These are phyloP conservation scores for Podosphaera xanthii DNA, from an alignment of 2,329 filamentous ascomycete genomes.

Conservation along the genomic window DNA sequence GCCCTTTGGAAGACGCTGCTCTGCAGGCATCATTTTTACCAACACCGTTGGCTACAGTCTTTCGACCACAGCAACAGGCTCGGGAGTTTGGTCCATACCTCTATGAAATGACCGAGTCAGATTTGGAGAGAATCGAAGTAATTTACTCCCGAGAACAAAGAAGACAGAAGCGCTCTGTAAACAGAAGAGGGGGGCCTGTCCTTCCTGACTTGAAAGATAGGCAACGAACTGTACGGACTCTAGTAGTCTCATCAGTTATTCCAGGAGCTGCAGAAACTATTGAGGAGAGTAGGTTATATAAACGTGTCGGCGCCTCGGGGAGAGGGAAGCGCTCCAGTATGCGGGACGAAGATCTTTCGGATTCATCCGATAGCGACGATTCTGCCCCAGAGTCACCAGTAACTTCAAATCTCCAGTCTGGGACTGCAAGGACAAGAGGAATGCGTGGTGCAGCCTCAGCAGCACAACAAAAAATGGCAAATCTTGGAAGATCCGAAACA, in stretches of 20 bases:
- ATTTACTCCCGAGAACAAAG: slow-evolving; percentile 86
- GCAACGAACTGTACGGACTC: slow-evolving; percentile 75
- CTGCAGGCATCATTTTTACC: slow-evolving; percentile 66
- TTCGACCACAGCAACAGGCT: slow-evolving; percentile 74
- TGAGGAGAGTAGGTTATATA: slow-evolving; percentile 73
- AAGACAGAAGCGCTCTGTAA: slow-evolving; percentile 85
- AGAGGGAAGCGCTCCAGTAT: slow-evolving; percentile 28
- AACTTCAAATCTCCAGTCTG: slow-evolving; percentile 40
- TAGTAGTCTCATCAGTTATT: slow-evolving; percentile 79
- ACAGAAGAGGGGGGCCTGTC: slow-evolving; percentile 73
- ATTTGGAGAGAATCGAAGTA: slow-evolving; percentile 73
- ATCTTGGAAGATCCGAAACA: slow-evolving; percentile 64
- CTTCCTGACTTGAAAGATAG: slow-evolving; percentile 91
- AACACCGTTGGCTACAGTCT: slow-evolving; percentile 60
- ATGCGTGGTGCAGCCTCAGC: slow-evolving; percentile 75
- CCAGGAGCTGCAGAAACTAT: slow-evolving; percentile 62
- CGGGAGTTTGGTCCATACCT: slow-evolving; percentile 88
- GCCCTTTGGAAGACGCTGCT: slow-evolving; percentile 80
- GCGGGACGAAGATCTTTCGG: slow-evolving; percentile 42
- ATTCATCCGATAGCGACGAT: slow-evolving; percentile 81
- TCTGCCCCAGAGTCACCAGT: slow-evolving; percentile 72
- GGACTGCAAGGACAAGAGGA: slow-evolving; percentile 65
- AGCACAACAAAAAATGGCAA: slow-evolving; percentile 71
- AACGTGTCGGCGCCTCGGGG: slow-evolving; percentile 42
- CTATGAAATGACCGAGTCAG: slow-evolving; percentile 78